Evolutionary conservation across 139 green algal genomes (phyloP).

Genomic region (Pleodorina starrii): DNA sequence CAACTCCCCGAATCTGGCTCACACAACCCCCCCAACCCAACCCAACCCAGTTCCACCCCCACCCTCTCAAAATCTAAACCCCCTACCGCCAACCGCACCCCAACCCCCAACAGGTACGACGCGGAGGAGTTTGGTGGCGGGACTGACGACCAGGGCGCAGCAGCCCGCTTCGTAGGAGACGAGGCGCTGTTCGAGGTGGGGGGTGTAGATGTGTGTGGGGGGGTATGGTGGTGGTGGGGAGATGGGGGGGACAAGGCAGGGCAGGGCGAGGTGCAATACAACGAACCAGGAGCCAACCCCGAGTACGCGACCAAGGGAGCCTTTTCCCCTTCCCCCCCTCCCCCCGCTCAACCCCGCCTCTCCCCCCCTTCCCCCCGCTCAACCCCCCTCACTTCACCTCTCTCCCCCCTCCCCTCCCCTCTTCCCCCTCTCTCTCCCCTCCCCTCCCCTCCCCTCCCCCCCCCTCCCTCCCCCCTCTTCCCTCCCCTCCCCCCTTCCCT

Average conservation of each 20-base stretch:
- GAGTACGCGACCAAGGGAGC: too few species aligned
- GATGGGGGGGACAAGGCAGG: too few species aligned
- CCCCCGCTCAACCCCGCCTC: too few species aligned
- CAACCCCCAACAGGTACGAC: constrained; percentile 81
- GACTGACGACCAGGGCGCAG: constrained; percentile 31
- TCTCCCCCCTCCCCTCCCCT: neutral
- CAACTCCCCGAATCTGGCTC: too few species aligned
- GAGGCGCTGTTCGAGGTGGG: constrained; percentile 58
- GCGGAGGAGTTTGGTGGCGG: constrained; percentile 86
- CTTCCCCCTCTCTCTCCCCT: neutral
- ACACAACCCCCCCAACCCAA: too few species aligned
- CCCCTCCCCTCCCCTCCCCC: neutral
- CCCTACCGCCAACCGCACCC: too few species aligned
- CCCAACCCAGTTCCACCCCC: too few species aligned
- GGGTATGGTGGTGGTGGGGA: neutral
- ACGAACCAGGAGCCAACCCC: too few species aligned
- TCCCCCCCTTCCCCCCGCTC: too few species aligned
- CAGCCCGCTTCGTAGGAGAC: constrained; percentile 57
- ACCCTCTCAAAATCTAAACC: too few species aligned
- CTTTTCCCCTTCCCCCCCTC: too few species aligned
- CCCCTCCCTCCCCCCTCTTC: neutral
- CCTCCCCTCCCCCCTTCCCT: neutral
- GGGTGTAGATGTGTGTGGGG: neutral
- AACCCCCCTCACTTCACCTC: neutral
- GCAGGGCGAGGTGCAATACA: too few species aligned